Base-by-base conservation (phyloP, 106 monocot species). In the Gastrodia elata region DNA sequence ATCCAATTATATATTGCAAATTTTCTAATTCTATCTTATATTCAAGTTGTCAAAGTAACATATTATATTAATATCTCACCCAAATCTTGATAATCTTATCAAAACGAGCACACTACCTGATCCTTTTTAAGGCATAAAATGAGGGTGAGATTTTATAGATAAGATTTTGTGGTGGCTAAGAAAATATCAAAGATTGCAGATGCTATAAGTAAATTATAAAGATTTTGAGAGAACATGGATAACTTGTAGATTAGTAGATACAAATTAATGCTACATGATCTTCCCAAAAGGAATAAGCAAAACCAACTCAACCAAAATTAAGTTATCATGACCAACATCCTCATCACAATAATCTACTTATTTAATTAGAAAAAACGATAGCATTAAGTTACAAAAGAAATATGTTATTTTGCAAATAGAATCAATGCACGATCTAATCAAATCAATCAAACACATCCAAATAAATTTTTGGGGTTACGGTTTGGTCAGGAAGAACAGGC, bases 321-420 rank as follows among this genome's bases (percentile, higher is more conserved):
- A 59, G 25, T 27, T 28, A 58, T 58, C 58, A 58, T 11, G 8
- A 25, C 28, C 24, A 61, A 13, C 15, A 44, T 8, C 61, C 32
- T 2, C 32, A 61, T 28, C 32, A 27, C 32, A 6, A 44, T 15
- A 11, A 11, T 44, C 43, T 11, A 52, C 28, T 1, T 9, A 30
- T 61, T 61, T 61, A 58, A 3, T 0, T 11, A 13, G 7, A 32
- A 61, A 30, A 61, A 61, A 11, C 32, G 61, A 32, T 30, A 49
- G 20, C 61, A 61, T n/a, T 11, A 32, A 61, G 30, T 4, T 6
- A 14, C 14, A 61, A 14, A 61, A 14, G 13, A 36, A 65, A 8
- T 37, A 35, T 41, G 25, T 67, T 25, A 97, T 93, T 90, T 97
- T 84, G 81, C 83, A 90, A 55, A 97, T 89, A 73, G 97, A 92